phyloP scores from a whole-genome alignment of 2,329 filamentous ascomycete species.

The Xylaria digitata region DNA sequence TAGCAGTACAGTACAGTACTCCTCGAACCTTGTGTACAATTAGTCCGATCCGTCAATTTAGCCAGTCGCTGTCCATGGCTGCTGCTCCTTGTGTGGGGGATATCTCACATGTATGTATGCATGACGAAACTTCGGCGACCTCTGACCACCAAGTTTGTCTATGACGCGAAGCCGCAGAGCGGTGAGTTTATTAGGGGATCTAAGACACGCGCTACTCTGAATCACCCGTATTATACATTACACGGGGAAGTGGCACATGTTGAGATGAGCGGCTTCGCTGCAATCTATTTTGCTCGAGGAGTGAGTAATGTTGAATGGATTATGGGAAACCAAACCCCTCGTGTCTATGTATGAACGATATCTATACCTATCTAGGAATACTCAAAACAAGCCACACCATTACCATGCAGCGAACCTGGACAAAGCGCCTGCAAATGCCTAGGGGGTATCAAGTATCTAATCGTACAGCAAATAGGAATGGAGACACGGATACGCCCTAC shows the following conservation, averaged over 20 bases:
- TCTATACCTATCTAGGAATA: slow-evolving; percentile 10
- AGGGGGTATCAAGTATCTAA: slow-evolving; percentile 27
- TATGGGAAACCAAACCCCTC: too few species aligned
- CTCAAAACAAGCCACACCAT: background rate
- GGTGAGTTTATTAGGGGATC: slow-evolving; percentile 12
- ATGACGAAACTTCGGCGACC: slow-evolving; percentile 5
- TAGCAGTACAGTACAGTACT: background rate
- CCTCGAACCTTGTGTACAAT: background rate
- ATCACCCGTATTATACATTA: background rate
- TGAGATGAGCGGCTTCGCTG: background rate
- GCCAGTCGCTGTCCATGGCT: background rate
- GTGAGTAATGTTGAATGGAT: background rate
- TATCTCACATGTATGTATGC: background rate
- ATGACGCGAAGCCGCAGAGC: slow-evolving; percentile 10
- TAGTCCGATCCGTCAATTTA: slow-evolving; percentile 7
- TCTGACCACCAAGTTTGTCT: background rate
- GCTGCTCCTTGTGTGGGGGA: too few species aligned
- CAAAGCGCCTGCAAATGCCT: background rate
- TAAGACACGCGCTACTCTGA: background rate
- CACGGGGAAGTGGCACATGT: background rate
- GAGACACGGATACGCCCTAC: slow-evolving; percentile 2
- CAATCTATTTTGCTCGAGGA: background rate
- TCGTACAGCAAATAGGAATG: slow-evolving; percentile 21
- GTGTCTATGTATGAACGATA: too few species aligned
- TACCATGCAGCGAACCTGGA: background rate